Evolutionary conservation across 2,329 filamentous ascomycete species (phyloP).

Genomic region (Lasiodiplodia hormozganensis): DNA sequence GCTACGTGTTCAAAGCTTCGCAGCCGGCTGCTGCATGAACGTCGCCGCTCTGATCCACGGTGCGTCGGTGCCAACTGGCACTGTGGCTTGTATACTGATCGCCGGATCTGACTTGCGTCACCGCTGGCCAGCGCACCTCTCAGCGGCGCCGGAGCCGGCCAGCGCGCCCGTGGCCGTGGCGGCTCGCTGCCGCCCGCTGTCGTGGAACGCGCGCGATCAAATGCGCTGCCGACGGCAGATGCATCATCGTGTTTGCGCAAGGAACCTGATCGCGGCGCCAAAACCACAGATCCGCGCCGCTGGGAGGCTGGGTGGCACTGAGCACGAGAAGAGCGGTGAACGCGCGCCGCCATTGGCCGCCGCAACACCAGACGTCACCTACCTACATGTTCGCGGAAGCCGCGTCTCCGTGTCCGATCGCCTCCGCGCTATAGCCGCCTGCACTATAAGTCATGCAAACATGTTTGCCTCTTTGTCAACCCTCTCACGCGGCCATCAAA

Average conservation of each 20-base stretch:
- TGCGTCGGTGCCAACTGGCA: conserved; percentile 48
- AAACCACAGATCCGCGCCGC: background rate
- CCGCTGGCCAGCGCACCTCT: conserved; percentile 5
- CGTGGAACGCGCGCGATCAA: conserved; percentile 1
- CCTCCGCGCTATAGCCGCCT: background rate
- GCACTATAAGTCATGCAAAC: background rate
- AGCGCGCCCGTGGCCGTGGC: background rate
- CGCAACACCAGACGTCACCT: background rate
- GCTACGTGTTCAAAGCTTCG: conserved; percentile 30
- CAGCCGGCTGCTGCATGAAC: conserved; percentile 21
- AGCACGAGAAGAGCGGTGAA: conserved; percentile 16
- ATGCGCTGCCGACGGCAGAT: background rate
- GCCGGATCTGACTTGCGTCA: conserved; percentile 26
- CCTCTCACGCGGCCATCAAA: background rate
- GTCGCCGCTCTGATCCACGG: conserved; percentile 20
- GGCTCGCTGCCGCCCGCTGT: conserved; percentile 4
- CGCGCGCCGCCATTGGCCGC: conserved; percentile 9
- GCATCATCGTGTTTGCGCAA: background rate
- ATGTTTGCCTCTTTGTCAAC: conserved; percentile 26
- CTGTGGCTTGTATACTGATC: conserved; percentile 32
- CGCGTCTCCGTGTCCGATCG: background rate
- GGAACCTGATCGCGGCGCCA: background rate
- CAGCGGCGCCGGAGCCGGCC: conserved; percentile 10
- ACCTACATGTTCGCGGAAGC: background rate
- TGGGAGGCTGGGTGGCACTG: conserved; percentile 16